Evolutionary conservation across 2,329 filamentous ascomycete genomes (phyloP).

Genomic region (Elsinoe necatrix): DNA sequence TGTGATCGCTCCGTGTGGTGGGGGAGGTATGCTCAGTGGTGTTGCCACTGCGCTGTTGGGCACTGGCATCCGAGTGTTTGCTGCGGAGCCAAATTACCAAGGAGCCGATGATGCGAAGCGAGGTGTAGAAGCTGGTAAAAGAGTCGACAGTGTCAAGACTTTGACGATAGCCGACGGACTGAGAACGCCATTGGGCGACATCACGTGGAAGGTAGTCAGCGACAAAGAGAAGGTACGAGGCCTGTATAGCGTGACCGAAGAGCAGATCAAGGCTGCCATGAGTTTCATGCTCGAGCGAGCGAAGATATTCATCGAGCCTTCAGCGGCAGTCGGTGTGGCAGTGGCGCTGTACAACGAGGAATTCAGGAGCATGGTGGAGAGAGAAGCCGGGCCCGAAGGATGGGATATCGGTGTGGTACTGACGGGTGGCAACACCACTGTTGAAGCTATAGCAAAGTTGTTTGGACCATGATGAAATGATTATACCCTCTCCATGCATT

Average conservation of each 20-base stretch:
- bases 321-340: slow-evolving; percentile 73
- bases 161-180: slow-evolving; percentile 85
- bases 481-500: too few species aligned
- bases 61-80: slow-evolving; percentile 70
- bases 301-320: slow-evolving; percentile 88
- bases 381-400: slow-evolving; percentile 59
- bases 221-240: slow-evolving; percentile 60
- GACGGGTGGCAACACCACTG: slow-evolving; percentile 56
- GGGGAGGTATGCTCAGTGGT: slow-evolving; percentile 80
- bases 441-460: slow-evolving; percentile 51
- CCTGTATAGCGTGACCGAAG: slow-evolving; percentile 68
- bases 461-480: slow-evolving; percentile 30
- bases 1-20: slow-evolving; percentile 74
- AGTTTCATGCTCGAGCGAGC: slow-evolving; percentile 72
- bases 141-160: slow-evolving; percentile 61
- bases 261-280: slow-evolving; percentile 71
- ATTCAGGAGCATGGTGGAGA: slow-evolving; percentile 62
- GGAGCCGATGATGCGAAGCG: slow-evolving; percentile 76
- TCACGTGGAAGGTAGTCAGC: slow-evolving; percentile 71
- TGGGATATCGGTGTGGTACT: slow-evolving; percentile 62
- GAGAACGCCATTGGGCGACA: slow-evolving; percentile 67
- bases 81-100: slow-evolving; percentile 73
- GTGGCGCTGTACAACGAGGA: slow-evolving; percentile 78
- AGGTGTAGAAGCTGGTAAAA: slow-evolving; percentile 54
- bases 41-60: slow-evolving; percentile 67